Base-by-base conservation (phyloP, 2,329 filamentous ascomycete species). In the Dothideomycetes sp. region DNA sequence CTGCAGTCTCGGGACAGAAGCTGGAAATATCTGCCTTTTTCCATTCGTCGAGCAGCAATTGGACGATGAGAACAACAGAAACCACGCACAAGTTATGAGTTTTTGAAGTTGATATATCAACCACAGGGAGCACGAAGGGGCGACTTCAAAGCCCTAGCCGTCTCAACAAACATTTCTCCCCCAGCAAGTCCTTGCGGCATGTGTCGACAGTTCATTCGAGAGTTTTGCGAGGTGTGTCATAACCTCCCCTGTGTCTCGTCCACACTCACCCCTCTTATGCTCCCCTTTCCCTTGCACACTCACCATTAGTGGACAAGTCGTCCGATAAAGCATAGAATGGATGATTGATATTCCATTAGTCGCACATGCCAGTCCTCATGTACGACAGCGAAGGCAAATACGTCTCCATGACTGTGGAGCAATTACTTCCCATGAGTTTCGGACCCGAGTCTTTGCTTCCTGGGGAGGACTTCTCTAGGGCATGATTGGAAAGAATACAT, bases 331-430 rank as follows among this genome's bases (percentile, higher is more conserved):
- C n/a, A n/a, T n/a, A n/a, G n/a, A n/a, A n/a, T n/a, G n/a, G n/a
- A n/a, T n/a, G n/a, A n/a, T n/a, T n/a, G n/a, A n/a, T 11, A 3
- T 19, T 19, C 5, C 35, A 12, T 16, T 30, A 70, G 5, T 55
- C 77, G n/a, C 64, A 70, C 4, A 78, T 75, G 43, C 89, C 87
- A 0, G 73, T 98, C 41, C 78, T 94, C 58, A 94, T 96, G 89
- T 94, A 93, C 61, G 87, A 93, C 60, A 81, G 79, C 58, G 73
- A 87, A 46, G 81, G 79, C 2, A 74, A 80, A 45, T 87, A 73
- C 51, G 67, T 77, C n/a, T 75, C 84, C 17, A 68, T 77, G 63
- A 81, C 70, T 17, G 65, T 94, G 41, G 76, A 78, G 47, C 70
- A 85, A 53, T 46, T 73, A 43, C 51, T 73, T 49, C 70, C 70